phyloP scores from a whole-genome alignment of 129 eudicot genomes.

The Pulicaria dysenterica region DNA sequence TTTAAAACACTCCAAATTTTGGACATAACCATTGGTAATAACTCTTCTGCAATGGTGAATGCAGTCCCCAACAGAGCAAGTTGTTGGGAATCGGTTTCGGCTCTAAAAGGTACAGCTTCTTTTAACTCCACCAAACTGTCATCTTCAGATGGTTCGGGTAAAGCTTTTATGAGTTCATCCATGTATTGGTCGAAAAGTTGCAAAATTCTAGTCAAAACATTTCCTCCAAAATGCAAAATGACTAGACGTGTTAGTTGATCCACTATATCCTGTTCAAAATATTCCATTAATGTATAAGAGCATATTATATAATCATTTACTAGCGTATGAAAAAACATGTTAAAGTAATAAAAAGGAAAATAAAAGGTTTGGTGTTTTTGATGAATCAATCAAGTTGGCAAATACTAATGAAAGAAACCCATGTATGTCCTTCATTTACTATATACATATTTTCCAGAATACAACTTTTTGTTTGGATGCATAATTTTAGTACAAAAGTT shows the following conservation, averaged over 20 bases:
- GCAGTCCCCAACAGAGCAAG: conserved; percentile 87
- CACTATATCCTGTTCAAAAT: conserved; percentile 62
- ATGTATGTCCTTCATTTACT: not conserved
- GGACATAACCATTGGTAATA: conserved; percentile 82
- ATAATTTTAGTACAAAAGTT: not conserved
- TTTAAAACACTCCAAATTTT: conserved; percentile 65
- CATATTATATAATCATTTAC: not conserved
- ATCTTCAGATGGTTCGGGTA: conserved; percentile 82
- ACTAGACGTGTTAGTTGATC: conserved; percentile 83
- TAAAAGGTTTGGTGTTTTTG: not conserved
- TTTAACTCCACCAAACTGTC: conserved; percentile 73
- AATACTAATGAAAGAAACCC: not conserved
- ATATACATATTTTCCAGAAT: conserved; percentile 10
- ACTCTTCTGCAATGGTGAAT: conserved; percentile 83
- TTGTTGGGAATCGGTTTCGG: conserved; percentile 98
- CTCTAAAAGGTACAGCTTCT: conserved; percentile 75
- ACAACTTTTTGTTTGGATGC: conserved; percentile 1
- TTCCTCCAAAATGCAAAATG: conserved; percentile 89
- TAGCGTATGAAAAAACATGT: not conserved
- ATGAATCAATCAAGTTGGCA: not conserved
- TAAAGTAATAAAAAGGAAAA: not conserved
- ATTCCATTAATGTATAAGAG: not conserved
- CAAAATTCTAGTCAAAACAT: conserved; percentile 62
- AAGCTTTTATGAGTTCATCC: conserved; percentile 79
- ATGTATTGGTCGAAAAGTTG: conserved; percentile 87